Evolutionary conservation across 2,329 filamentous ascomycete genomes (phyloP), one percentile per base, ranked within the genome.

Genomic region (Byssothecium circinans): DNA sequence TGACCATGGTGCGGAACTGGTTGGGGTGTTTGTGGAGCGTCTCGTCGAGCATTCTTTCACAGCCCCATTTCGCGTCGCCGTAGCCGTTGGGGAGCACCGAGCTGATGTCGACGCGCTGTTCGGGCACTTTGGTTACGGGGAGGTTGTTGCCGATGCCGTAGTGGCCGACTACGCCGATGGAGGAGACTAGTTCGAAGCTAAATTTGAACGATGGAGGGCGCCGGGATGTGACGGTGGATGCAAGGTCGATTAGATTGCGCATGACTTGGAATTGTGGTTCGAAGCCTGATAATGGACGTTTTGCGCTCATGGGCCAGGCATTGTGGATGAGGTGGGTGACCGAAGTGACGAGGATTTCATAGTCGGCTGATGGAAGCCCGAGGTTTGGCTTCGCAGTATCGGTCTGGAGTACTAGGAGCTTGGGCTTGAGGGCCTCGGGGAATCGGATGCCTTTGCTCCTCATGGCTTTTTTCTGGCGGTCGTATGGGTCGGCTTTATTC

Each of bases 231-330:
- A 66, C 62, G 2, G 63, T 18, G 19, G 34, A 46, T 0, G 76
- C 75, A 2, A 82, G 62, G 32, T 77, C 63, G 7, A 79, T 69
- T 4, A 85, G 62, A 50, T 78, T 75, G 5, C 77, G 74, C 42
- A 83, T 73, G 3, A 76, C 74, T 2, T 73, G 68, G 33, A 83
- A 74, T 52, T 81, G 75, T 0, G 75, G 69, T 54, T 78, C 75
- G 45, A 82, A 83, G 0, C 74, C 78, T 19, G 72, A 65, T 6
- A 81, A 49, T 0, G 73, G 64, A 15, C 80, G 72, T 58, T 78
- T 81, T 58, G 77, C 79, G 61, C 80, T 79, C 64, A 83, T 81
- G 0, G 73, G 74, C 77, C 77, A 81, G 0, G 79, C 78, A 52
- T 79, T 81, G 63, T 83, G 80, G 17, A 79, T 47, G 33, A 83